phyloP scores from a whole-genome alignment of 1,284 basidiomycete species.

The Phellopilus nigrolimitatus region DNA sequence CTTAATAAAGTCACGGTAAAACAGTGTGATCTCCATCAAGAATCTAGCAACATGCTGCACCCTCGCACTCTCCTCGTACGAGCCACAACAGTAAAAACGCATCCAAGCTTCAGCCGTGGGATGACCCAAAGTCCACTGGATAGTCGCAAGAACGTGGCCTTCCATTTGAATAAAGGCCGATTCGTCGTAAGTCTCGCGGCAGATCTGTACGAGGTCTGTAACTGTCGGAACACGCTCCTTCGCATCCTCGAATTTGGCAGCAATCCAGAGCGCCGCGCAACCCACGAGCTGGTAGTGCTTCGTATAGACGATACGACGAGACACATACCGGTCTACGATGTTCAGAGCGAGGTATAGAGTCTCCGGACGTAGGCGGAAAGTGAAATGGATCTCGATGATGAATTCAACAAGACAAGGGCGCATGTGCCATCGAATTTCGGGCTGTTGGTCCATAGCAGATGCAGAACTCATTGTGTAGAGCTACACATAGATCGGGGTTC shows the following conservation, averaged over 20 bases:
- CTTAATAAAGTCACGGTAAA: slow-evolving; percentile 92
- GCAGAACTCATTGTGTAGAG: slow-evolving; percentile 82
- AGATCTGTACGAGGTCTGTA: slow-evolving; percentile 90
- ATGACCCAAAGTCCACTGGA: slow-evolving; percentile 96
- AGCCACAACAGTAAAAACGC: slow-evolving; percentile 69
- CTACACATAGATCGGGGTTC: slow-evolving; percentile 38
- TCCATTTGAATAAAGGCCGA: slow-evolving; percentile 98
- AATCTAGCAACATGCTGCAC: slow-evolving; percentile 95
- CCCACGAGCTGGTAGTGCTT: slow-evolving; percentile 99
- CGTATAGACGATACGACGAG: slow-evolving; percentile 96
- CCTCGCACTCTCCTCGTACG: slow-evolving; percentile 76
- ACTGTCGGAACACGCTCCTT: slow-evolving; percentile 98
- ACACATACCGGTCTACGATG: slow-evolving; percentile 98
- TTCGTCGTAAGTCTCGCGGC: slow-evolving; percentile 93
- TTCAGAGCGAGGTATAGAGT: slow-evolving; percentile 98
- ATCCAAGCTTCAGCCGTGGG: slow-evolving; percentile 98
- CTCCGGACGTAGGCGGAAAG: slow-evolving; percentile 94
- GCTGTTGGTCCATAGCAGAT: slow-evolving; percentile 97
- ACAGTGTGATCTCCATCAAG: slow-evolving; percentile 97
- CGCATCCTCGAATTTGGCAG: slow-evolving; percentile 98
- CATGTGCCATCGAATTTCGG: slow-evolving; percentile 97
- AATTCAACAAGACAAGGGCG: slow-evolving; percentile 99
- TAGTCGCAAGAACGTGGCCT: slow-evolving; percentile 92
- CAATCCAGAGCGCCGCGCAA: slow-evolving; percentile 97
- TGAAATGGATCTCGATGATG: slow-evolving; percentile 97